These are phyloP conservation scores for Calonectria crousiana DNA, from an alignment of 2,329 filamentous ascomycete species.

Conservation along the genomic window DNA sequence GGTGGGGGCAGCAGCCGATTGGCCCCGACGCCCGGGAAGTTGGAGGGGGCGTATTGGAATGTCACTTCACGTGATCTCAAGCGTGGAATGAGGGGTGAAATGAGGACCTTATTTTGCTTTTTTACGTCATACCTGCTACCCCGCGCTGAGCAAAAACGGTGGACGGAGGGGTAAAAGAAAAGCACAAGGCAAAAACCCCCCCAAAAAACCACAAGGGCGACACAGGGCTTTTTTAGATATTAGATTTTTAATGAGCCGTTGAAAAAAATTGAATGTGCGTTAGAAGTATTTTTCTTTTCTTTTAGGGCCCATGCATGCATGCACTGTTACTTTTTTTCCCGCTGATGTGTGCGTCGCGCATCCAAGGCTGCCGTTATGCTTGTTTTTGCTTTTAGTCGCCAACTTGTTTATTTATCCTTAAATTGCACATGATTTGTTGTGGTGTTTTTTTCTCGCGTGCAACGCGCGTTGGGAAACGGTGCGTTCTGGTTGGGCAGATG, in stretches of 20 bases:
- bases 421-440: neutral
- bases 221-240: neutral
- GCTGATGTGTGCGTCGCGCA: neutral
- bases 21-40: neutral
- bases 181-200: neutral
- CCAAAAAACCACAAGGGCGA: neutral
- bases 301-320: neutral
- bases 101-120: constrained; percentile 12
- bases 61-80: constrained; percentile 26
- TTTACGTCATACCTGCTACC: constrained; percentile 39
- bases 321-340: neutral
- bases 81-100: neutral
- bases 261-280: neutral
- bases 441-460: constrained; percentile 13
- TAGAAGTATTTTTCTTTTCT: neutral
- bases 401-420: constrained; percentile 14
- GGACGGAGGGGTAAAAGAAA: constrained; percentile 27
- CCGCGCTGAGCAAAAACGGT: constrained; percentile 5
- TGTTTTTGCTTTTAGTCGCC: constrained; percentile 7
- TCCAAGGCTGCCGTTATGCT: neutral
- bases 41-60: neutral
- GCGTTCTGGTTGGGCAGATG: constrained; percentile 19
- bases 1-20: constrained; percentile 34
- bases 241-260: neutral
- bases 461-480: constrained; percentile 14